These are phyloP conservation scores for Darksidea phi DNA, from an alignment of 495 filamentous ascomycete genomes.

Conservation along the genomic window DNA sequence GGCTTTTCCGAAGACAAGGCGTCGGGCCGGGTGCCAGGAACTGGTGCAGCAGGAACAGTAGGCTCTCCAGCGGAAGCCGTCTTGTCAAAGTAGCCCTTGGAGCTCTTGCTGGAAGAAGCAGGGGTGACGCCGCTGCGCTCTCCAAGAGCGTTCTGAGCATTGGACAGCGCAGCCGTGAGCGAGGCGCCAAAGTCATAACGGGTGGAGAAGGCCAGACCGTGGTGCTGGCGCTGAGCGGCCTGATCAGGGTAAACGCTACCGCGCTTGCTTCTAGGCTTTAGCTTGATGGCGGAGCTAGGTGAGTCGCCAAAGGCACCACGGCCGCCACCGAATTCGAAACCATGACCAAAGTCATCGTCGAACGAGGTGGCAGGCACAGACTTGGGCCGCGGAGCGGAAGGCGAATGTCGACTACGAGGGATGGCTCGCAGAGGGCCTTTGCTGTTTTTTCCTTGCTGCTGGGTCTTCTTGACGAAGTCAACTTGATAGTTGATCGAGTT, in stretches of 20 bases:
- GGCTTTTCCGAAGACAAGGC: slow-evolving; percentile 55
- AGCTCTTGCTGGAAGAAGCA: slow-evolving; percentile 21
- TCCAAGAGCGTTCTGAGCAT: slow-evolving; percentile 54
- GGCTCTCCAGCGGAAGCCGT: slow-evolving; percentile 22
- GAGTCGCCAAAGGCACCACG: slow-evolving; percentile 56
- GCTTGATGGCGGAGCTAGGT: slow-evolving; percentile 42
- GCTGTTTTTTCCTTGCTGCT: slow-evolving; percentile 54
- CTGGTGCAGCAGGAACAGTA: slow-evolving; percentile 20
- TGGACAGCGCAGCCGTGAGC: slow-evolving; percentile 76
- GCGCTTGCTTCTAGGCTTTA: slow-evolving; percentile 42
- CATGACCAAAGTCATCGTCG: slow-evolving; percentile 65
- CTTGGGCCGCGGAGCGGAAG: slow-evolving; percentile 54
- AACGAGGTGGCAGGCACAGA: slow-evolving; percentile 60
- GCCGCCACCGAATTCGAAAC: slow-evolving; percentile 55
- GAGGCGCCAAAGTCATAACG: slow-evolving; percentile 94
- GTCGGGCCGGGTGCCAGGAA: slow-evolving; percentile 35
- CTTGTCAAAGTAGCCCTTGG: slow-evolving; percentile 36
- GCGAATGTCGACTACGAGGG: slow-evolving; percentile 70
- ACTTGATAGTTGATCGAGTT: slow-evolving; percentile 80
- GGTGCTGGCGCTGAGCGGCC: slow-evolving; percentile 56
- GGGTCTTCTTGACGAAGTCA: slow-evolving; percentile 78
- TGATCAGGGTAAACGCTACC: slow-evolving; percentile 38
- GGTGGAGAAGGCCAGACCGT: slow-evolving; percentile 78
- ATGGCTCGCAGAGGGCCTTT: slow-evolving; percentile 60
- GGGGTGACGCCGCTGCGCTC: slow-evolving; percentile 48